phyloP scores from a whole-genome alignment of 139 green algal genomes.

The Asterochloris sp. region DNA sequence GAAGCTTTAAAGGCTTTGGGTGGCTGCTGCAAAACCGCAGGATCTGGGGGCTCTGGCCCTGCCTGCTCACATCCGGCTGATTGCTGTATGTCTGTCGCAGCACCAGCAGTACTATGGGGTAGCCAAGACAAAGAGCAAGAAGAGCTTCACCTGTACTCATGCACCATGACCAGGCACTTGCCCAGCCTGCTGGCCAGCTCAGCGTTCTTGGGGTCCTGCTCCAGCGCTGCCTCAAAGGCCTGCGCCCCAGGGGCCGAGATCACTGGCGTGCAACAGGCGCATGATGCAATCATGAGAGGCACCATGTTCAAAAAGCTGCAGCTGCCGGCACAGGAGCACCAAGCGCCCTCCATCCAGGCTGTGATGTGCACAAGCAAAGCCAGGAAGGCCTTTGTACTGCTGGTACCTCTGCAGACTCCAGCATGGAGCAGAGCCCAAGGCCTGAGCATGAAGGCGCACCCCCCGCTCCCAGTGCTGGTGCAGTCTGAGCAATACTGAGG shows the following conservation, averaged over 20 bases:
- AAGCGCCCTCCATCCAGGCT: background rate
- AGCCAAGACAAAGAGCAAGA: no score
- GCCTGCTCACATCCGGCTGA: no score
- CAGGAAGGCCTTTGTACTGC: background rate
- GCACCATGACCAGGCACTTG: slow-evolving; percentile 55
- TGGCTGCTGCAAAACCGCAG: no score
- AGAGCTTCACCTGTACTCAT: slow-evolving; percentile 51
- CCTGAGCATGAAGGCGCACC: background rate
- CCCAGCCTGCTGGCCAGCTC: slow-evolving; percentile 37
- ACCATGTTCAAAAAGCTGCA: background rate
- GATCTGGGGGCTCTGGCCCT: no score
- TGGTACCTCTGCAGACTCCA: no score
- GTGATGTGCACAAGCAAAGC: background rate
- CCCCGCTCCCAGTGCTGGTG: background rate
- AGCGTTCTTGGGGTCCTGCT: slow-evolving; percentile 44
- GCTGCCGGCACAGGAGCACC: background rate
- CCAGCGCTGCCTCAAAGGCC: slow-evolving; percentile 58
- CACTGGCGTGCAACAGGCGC: background rate
- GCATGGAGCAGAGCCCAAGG: background rate
- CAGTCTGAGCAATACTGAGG: background rate
- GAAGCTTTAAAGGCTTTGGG: no score
- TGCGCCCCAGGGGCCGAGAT: slow-evolving; percentile 11
- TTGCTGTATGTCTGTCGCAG: no score
- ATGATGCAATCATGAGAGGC: background rate
- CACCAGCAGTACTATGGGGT: no score